Percentiles rank a stretch among this genome's conserved stretches.
phyloP scores from a whole-genome alignment of 2,329 filamentous ascomycete genomes.

The Aspergillus fumigatiaffinis region DNA sequence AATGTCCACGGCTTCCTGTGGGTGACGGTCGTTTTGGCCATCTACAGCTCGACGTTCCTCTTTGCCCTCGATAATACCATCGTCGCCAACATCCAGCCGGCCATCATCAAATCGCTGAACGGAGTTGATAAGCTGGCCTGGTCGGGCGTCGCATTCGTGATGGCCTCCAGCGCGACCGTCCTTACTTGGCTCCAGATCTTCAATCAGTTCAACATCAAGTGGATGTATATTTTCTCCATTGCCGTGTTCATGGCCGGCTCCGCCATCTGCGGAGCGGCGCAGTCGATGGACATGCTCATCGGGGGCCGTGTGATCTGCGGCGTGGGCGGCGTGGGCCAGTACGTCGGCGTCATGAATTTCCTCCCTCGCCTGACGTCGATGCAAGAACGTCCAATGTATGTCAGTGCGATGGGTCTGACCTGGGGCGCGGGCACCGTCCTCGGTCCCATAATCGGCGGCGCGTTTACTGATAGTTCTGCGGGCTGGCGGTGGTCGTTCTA shows the following conservation, averaged over 20 bases:
- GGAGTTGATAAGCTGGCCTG: conserved; percentile 8
- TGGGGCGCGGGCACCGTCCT: conserved; percentile 36
- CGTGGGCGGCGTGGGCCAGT: conserved; percentile 19
- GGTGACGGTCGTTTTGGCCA: conserved; percentile 5
- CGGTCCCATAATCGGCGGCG: conserved; percentile 23
- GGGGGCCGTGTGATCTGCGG: conserved; percentile 23
- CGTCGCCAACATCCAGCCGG: conserved; percentile 10
- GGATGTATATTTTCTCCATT: conserved; percentile 26
- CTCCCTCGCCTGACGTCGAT: conserved; percentile 15
- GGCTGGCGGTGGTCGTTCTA: conserved; percentile 47
- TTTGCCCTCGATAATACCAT: conserved; percentile 13
- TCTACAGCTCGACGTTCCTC: conserved; percentile 3
- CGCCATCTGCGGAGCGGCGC: conserved; percentile 40
- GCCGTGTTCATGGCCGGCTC: conserved; percentile 22
- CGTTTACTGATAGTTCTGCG: conserved; percentile 9
- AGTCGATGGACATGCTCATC: conserved; percentile 44
- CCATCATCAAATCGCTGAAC: conserved; percentile 7
- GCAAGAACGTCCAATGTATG: conserved; percentile 26
- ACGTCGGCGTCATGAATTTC: conserved; percentile 26
- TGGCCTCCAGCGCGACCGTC: conserved; percentile 1
- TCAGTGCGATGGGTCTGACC: conserved; percentile 29
- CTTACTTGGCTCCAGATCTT: conserved; percentile 4
- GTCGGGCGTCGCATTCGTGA: conserved; percentile 3
- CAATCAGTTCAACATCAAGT: conserved; percentile 40
- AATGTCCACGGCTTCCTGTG: conserved; percentile 3